phyloP scores from a whole-genome alignment of 2,329 filamentous ascomycete genomes.

The Exophiala alcalophila region DNA sequence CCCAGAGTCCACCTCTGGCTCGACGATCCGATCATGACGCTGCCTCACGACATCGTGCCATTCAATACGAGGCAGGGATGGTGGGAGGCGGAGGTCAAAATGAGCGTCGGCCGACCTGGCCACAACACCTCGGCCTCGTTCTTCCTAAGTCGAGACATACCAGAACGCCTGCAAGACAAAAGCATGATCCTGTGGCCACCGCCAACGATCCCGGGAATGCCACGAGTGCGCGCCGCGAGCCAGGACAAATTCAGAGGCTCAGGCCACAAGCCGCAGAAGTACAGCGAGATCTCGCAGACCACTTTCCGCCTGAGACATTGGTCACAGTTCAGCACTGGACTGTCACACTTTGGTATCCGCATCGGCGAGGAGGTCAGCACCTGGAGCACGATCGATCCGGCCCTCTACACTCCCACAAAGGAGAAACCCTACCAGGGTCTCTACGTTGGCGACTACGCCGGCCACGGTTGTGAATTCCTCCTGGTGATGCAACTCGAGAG shows the following conservation, averaged over 20 bases:
- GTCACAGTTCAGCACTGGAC: conserved; percentile 61
- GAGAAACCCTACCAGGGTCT: conserved; percentile 84
- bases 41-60: conserved; percentile 39
- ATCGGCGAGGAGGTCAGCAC: conserved; percentile 56
- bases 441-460: conserved; percentile 86
- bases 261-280: conserved; percentile 50
- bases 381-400: conserved; percentile 70
- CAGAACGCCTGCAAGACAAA: conserved; percentile 37
- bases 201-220: conserved; percentile 60
- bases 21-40: conserved; percentile 67
- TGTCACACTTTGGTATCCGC: conserved; percentile 36
- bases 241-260: conserved; percentile 43
- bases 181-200: conserved; percentile 70
- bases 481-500: conserved; percentile 72
- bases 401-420: conserved; percentile 73
- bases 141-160: conserved; percentile 59
- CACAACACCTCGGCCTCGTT: conserved; percentile 50
- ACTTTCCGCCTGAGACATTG: conserved; percentile 74
- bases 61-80: conserved; percentile 27
- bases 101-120: conserved; percentile 34
- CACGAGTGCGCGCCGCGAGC: conserved; percentile 56
- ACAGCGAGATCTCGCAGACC: conserved; percentile 62
- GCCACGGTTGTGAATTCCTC: conserved; percentile 85
- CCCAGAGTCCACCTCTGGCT: conserved; percentile 69
- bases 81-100: conserved; percentile 46